phyloP scores from a whole-genome alignment of 352 stramenopile genomes.

The Pythium dissimile region DNA sequence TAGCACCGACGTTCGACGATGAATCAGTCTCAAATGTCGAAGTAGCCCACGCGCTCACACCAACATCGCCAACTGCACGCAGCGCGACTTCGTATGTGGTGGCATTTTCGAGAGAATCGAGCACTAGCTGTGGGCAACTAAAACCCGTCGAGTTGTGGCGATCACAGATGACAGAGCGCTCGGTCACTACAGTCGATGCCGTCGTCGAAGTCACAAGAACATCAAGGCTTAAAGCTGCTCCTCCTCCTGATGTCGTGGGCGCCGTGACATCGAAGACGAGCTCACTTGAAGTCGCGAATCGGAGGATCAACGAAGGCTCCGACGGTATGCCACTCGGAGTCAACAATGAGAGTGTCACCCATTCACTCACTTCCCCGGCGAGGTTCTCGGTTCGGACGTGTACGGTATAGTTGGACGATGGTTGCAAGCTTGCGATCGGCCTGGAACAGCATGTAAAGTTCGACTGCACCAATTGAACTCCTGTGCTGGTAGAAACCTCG shows the following conservation, averaged over 20 bases:
- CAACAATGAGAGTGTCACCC: slow-evolving; percentile 23
- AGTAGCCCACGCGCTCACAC: slow-evolving; percentile 29
- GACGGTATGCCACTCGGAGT: slow-evolving; percentile 31
- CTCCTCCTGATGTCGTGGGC: slow-evolving; percentile 16
- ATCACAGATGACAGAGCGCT: neutral
- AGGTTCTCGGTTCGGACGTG: slow-evolving; percentile 18
- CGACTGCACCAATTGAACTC: neutral
- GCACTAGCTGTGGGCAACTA: slow-evolving; percentile 24
- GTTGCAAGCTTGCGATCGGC: slow-evolving; percentile 17
- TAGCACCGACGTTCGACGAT: slow-evolving; percentile 7
- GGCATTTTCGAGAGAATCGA: slow-evolving; percentile 5
- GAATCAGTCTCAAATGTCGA: slow-evolving; percentile 26
- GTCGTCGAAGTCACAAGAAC: neutral
- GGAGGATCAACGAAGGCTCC: slow-evolving; percentile 14
- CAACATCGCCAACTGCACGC: slow-evolving; percentile 26
- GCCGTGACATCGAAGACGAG: slow-evolving; percentile 24
- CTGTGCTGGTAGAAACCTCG: slow-evolving; percentile 14
- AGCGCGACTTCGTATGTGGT: slow-evolving; percentile 24
- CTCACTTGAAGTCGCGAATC: slow-evolving; percentile 23
- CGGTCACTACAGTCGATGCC: neutral
- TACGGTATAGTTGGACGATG: slow-evolving; percentile 23
- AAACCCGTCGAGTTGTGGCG: neutral
- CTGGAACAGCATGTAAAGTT: slow-evolving; percentile 20
- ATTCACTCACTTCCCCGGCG: slow-evolving; percentile 20
- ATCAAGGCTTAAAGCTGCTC: slow-evolving; percentile 9